Conservation (phyloP, 352 stramenopile species). For the Halophytophthora batemanensis region DNA sequence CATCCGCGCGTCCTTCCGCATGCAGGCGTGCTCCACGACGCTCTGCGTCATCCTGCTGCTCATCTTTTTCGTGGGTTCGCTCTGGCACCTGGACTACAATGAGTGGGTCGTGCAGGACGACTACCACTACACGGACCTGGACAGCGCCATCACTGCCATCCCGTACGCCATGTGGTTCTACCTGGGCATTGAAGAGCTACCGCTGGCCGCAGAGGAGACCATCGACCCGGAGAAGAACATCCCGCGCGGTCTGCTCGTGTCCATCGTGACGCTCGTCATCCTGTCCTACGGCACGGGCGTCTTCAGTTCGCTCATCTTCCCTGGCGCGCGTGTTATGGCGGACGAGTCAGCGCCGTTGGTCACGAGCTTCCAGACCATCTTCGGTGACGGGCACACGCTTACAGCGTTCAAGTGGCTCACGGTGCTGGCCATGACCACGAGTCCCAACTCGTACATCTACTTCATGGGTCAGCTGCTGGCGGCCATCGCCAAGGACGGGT, state of each 20-base stretch:
- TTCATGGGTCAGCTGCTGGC: constrained; percentile 49
- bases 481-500: constrained; percentile 50
- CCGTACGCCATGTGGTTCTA: constrained; percentile 59
- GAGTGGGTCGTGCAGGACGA: constrained; percentile 36
- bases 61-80: constrained; percentile 45
- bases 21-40: constrained; percentile 41
- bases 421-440: constrained; percentile 42
- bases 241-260: constrained; percentile 39
- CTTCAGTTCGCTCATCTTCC: constrained; percentile 51
- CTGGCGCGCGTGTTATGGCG: constrained; percentile 27
- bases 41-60: constrained; percentile 40
- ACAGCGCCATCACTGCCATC: constrained; percentile 37
- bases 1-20: constrained; percentile 44
- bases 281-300: constrained; percentile 43
- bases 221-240: constrained; percentile 56
- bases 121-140: constrained; percentile 29
- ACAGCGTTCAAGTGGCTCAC: constrained; percentile 47
- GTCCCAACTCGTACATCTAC: constrained; percentile 58
- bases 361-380: constrained; percentile 50
- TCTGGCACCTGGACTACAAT: constrained; percentile 39
- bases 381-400: constrained; percentile 45
- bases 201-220: constrained; percentile 49
- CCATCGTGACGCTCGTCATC: constrained; percentile 39
- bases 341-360: constrained; percentile 30
- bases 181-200: constrained; percentile 55